phyloP scores from a whole-genome alignment of 176 grass and related monocot genomes.

The Puya raimondii region DNA sequence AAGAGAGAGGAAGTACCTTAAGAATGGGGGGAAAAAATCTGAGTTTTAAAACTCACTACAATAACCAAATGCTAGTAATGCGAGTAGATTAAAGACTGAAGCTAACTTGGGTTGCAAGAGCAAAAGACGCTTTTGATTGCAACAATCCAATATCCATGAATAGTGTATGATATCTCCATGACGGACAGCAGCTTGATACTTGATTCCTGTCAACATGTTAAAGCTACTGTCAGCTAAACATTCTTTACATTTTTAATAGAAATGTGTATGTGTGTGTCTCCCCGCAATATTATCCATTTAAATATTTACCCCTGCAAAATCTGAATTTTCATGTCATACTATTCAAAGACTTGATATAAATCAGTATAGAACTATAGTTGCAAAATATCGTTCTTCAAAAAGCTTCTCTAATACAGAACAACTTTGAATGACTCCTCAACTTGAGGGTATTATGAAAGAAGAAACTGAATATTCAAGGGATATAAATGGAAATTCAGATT shows the following conservation, averaged over 20 bases:
- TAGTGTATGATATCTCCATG: slow-evolving; percentile 84
- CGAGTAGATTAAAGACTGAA: background rate
- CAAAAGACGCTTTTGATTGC: slow-evolving; percentile 62
- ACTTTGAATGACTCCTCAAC: too few species aligned
- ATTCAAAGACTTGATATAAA: too few species aligned
- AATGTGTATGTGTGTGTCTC: too few species aligned
- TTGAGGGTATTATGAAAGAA: too few species aligned
- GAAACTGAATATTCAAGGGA: too few species aligned
- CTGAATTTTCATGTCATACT: too few species aligned
- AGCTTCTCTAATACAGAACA: too few species aligned
- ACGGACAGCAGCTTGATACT: slow-evolving; percentile 60
- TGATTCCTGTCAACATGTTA: slow-evolving; percentile 53
- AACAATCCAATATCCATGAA: slow-evolving; percentile 88
- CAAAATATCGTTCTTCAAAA: too few species aligned
- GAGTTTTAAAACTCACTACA: background rate
- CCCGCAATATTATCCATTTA: too few species aligned
- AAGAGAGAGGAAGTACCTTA: slow-evolving; percentile 74
- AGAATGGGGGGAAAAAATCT: background rate
- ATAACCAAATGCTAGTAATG: background rate
- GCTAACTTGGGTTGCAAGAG: slow-evolving; percentile 79
- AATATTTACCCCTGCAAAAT: too few species aligned
- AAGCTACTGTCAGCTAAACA: slow-evolving; percentile 13
- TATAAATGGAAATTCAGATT: too few species aligned
- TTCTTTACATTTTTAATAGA: background rate
- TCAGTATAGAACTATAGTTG: background rate